Evolutionary conservation across 345 rosid genomes (phyloP), one percentile per base, ranked within the genome.

Genomic region (Psidium friedrichsthalianum): DNA sequence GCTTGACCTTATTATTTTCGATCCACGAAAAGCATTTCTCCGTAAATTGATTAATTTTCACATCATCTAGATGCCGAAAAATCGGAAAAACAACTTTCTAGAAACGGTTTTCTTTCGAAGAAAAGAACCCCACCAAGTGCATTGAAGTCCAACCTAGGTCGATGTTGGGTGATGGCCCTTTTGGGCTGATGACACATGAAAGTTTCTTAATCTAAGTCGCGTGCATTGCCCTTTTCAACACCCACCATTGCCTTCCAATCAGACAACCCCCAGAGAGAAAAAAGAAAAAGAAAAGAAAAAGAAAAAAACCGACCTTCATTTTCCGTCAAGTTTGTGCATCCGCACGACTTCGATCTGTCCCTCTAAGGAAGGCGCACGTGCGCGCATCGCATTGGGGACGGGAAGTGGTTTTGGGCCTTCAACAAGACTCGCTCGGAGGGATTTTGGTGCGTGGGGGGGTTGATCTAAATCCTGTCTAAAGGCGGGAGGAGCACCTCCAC

Each of bases 51-150:
- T 59, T 14, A 27, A 13, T 13, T 59, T 59, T 59, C 29, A 7
- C 1, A 7, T 29, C 0, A 29, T 0, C 3, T 40, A 61, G 27
- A 14, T 0, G 29, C 8, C 11, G 6, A 5, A 14, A 14, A 61
- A 20, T 36, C 36, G 0, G 3, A 20, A 14, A 14, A 61, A n/a
- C 21, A 15, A 61, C 14, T 61, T 61, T 27, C 32, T 9, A 40
- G 1, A 27, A 59, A 7, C 36, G 13, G 6, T 59, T 27, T 59
- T 59, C 27, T 20, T 14, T 27, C 36, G 7, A 27, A 13, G 10
- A 61, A 29, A 61, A 5, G 8, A 11, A 29, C 16, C 2, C 11
- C 18, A 18, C 74, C 74, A 7, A 1, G 36, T 3, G 3, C 36
- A 36, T 36, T 36, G 36, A 36, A 36, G 36, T 44, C 49, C 49